Percentiles rank a stretch among this genome's conserved stretches.
Conservation (phyloP, 768 basidiomycete genomes). For the Mycena kentingensis region DNA sequence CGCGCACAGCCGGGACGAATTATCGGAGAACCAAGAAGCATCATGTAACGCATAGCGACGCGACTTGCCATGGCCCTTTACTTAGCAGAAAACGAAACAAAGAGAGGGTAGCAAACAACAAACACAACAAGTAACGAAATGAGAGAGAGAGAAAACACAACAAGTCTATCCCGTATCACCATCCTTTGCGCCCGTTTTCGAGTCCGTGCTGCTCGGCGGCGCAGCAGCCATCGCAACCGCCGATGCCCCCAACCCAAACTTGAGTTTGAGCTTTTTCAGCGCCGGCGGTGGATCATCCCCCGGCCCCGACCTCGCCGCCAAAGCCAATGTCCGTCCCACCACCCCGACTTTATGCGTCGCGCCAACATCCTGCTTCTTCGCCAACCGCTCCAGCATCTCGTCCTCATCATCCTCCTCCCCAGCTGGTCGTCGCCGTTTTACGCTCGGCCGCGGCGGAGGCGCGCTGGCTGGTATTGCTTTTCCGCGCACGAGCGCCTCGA, state of each 20-base stretch:
- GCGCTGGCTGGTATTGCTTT: slow-evolving; percentile 43
- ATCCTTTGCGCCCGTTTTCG: slow-evolving; percentile 29
- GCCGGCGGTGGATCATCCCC: slow-evolving; percentile 54
- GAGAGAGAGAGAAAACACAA: too few relatives aligned
- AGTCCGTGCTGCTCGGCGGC: slow-evolving; percentile 22
- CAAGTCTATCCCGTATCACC: slow-evolving; percentile 37
- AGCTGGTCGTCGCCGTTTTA: slow-evolving; percentile 71
- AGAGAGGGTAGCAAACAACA: too few relatives aligned
- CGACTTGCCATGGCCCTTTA: too few relatives aligned
- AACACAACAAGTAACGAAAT: too few relatives aligned
- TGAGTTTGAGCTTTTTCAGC: slow-evolving; percentile 75
- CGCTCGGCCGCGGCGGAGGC: slow-evolving; percentile 48
- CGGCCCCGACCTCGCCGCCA: slow-evolving; percentile 43
- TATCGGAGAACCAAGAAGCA: too few relatives aligned
- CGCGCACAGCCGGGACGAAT: too few relatives aligned
- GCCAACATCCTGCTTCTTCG: slow-evolving; percentile 56
- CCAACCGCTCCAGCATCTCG: slow-evolving; percentile 61
- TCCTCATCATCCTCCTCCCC: slow-evolving; percentile 73
- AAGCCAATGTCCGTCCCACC: slow-evolving; percentile 28
- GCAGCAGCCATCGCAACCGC: slow-evolving; percentile 32
- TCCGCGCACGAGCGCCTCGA: slow-evolving; percentile 55
- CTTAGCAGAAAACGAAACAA: too few relatives aligned
- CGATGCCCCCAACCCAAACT: slow-evolving; percentile 54
- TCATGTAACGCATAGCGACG: too few relatives aligned
- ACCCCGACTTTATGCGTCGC: slow-evolving; percentile 41